Evolutionary conservation across 106 monocot genomes (phyloP), one percentile per base, ranked within the genome.

Genomic region (Posidonia australis): DNA sequence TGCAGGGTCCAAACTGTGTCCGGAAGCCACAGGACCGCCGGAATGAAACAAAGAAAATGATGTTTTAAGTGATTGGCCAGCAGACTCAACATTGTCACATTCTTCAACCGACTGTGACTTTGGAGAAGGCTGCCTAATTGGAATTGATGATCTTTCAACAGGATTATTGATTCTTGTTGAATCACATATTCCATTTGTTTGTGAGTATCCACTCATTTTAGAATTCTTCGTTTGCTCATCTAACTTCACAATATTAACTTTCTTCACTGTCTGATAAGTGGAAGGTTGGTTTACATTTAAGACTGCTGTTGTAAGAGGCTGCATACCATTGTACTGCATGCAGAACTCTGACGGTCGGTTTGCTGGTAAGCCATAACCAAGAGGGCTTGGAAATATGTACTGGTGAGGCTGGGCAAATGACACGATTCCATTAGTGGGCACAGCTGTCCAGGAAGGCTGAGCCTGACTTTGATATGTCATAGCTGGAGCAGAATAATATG

Each of bases 31-130:
- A 16, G 96, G 96, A 14, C 86, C 82, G 24, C 86, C 90, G 58
- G 78, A 96, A 70, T 96, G 96, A 56, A 96, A 96, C 52, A 96
- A 61, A 32, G 96, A 96, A 80, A 96, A 96, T 24, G 90, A 72
- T 22, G 75, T 69, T 17, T 77, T 64, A 28, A 51, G 25, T 19
- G 57, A 63, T 58, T 60, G 65, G 11, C 62, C 59, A 65, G 47
- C 46, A 29, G 30, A 54, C 51, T 49, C 66, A 11, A 57, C 49
- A 58, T 29, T 46, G 31, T 26, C 62, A 43, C 60, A 75, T 52
- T 70, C 64, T 51, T 10, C 53, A 25, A 21, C 22, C 19, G 67
- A 63, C 46, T 2, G 43, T 24, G 70, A 14, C 58, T 59, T 28
- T 17, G 26, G n/a, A 10, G 44, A 46, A 13, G 19, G 25, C 19